phyloP scores from a whole-genome alignment of 129 eudicot species.

The Helianthus annuus region HanXRQr2.0-SUNRISE NC_035439.2:138295649-138296148 shows the following conservation, averaged over 20 bases:
- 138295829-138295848: neutral
- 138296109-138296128: too few species aligned
- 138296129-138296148: too few species aligned
- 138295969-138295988: slow-evolving; percentile 18
- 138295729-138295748: neutral
- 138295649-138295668: too few species aligned
- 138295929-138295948: slow-evolving; percentile 17
- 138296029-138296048: neutral
- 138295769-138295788: neutral
- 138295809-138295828: neutral
- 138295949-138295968: slow-evolving; percentile 13
- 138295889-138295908: neutral
- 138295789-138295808: slow-evolving; percentile 14
- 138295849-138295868: slow-evolving; percentile 15
- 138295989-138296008: slow-evolving; percentile 21
- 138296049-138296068: slow-evolving; percentile 3
- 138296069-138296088: neutral
- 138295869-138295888: slow-evolving; percentile 8
- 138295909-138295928: slow-evolving; percentile 7
- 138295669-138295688: neutral
- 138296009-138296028: slow-evolving; percentile 18
- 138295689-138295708: neutral
- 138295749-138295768: slow-evolving; percentile 13
- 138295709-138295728: slow-evolving; percentile 6
- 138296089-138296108: slow-evolving; percentile 13